Evolutionary conservation across 305 asterid genomes (phyloP).

Genomic region (Fraxinus xanthoxyloides): DNA sequence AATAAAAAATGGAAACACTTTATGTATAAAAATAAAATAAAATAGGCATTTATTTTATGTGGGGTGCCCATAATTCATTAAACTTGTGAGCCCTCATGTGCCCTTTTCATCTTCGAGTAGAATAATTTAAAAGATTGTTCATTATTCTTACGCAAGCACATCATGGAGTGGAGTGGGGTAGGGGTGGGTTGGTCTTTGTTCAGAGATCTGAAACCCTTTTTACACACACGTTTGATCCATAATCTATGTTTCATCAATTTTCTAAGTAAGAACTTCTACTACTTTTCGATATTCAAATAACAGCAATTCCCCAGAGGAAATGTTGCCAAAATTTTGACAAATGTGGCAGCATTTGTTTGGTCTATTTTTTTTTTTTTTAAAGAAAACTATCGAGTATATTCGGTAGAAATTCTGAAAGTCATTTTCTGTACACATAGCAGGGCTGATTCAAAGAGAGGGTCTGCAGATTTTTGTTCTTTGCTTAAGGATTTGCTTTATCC

Average conservation of each 20-base stretch:
- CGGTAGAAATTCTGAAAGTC: no score
- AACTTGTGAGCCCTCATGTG: not conserved
- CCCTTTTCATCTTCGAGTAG: not conserved
- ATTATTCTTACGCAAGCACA: slow-evolving; percentile 10
- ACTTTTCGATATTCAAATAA: not conserved
- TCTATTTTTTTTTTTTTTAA: no score
- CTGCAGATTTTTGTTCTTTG: not conserved
- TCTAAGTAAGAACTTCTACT: not conserved
- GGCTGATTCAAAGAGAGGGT: not conserved
- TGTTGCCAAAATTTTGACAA: no score
- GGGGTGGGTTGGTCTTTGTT: not conserved
- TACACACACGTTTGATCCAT: not conserved
- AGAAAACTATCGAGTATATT: no score
- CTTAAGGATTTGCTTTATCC: not conserved
- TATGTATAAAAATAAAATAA: not conserved
- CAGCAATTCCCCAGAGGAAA: no score
- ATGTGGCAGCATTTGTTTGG: no score
- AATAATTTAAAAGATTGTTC: not conserved
- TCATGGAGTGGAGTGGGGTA: slow-evolving; percentile 14
- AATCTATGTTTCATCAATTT: slow-evolving; percentile 5
- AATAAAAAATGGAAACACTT: not conserved
- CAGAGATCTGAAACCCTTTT: not conserved
- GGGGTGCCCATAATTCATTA: not conserved
- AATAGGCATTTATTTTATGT: not conserved
- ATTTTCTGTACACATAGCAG: no score